A percentile compares a stretch with the other conserved stretches of the same genome.
Evolutionary conservation across 176 grass and related monocot genomes (phyloP).

Genomic region (Zoysia japonica): DNA sequence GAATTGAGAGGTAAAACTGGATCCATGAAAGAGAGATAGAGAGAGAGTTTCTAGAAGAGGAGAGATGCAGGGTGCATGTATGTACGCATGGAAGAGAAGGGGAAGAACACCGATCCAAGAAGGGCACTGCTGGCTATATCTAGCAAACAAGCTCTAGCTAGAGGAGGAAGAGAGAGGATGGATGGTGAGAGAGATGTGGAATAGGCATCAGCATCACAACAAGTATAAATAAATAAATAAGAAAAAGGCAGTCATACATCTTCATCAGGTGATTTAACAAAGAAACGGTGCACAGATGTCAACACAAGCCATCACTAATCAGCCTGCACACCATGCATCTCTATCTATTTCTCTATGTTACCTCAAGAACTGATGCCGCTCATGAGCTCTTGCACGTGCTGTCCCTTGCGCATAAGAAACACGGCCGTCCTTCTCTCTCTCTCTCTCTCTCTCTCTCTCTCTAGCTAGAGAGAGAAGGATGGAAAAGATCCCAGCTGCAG

Average conservation of each 20-base stretch:
- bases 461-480: conserved; percentile 18
- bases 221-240: conserved; percentile 50
- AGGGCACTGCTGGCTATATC: conserved; percentile 4
- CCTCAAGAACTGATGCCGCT: conserved; percentile 62
- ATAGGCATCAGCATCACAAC: conserved; percentile 60
- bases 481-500: conserved; percentile 56
- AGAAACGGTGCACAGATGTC: conserved; percentile 57
- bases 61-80: conserved; percentile 28
- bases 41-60: background rate
- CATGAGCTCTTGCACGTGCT: conserved; percentile 59
- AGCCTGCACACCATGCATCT: conserved; percentile 20
- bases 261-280: conserved; percentile 97
- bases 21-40: conserved; percentile 33
- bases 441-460: conserved; percentile 22
- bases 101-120: conserved; percentile 32
- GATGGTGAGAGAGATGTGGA: conserved; percentile 53
- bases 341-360: conserved; percentile 46
- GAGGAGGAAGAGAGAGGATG: conserved; percentile 8
- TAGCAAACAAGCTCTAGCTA: conserved; percentile 1
- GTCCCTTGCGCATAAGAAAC: conserved; percentile 56
- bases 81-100: conserved; percentile 29
- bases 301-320: conserved; percentile 50
- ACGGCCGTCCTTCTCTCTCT: conserved; percentile 7
- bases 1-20: conserved; percentile 21
- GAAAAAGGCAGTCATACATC: conserved; percentile 65